Evolutionary conservation across 805 yeast genomes (phyloP), one percentile per base, ranked within the genome.

Genomic region (Lipomyces japonicus): DNA sequence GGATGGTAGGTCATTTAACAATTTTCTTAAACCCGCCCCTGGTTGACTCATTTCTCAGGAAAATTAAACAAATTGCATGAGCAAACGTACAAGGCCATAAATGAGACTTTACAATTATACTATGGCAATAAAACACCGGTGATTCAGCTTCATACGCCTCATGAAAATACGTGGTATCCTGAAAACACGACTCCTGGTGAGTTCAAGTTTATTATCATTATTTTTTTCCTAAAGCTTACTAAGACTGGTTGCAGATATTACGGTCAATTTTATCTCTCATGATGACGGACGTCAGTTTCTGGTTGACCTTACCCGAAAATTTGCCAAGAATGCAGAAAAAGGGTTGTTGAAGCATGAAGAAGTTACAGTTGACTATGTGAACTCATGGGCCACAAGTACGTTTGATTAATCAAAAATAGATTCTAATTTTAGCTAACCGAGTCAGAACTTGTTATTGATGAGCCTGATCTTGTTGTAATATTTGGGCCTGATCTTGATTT

Each of bases 261-360:
- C 77, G 46, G 75, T 91, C 53, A 74, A 80, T 25, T 68, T 93
- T 49, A 69, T 90, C 28, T 81, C 91, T 5, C 74, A 76, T 36
- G 78, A 80, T 36, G 97, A 93, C 66, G 98, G 98, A 4, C 81
- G 95, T 55, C 84, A 89, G 47, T 83, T 96, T 18, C 81, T 93
- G 60, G 93, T 89, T 24, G 95, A 86, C 59, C 75, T 93, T 47
- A 84, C 97, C 6, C 83, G 78, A 61, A 86, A 95, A 22, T 80
- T 90, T 80, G 80, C 95, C 26, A 91, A 83, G 43, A 70, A 88
- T 53, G 82, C 87, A 7, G 70, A 73, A 12, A 72, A 75, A 39
- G 74, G 80, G 39, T 86, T 84, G 58, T 67, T 91, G 48, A 67
- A 75, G 16, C 68, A 81, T 4, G 69, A 75, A 23, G 95, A 89